Percentiles rank a stretch among this genome's conserved stretches.
These are phyloP conservation scores for Neopestalotiopsis clavispora DNA, from an alignment of 2,329 filamentous ascomycete genomes.

Conservation along the genomic window DNA sequence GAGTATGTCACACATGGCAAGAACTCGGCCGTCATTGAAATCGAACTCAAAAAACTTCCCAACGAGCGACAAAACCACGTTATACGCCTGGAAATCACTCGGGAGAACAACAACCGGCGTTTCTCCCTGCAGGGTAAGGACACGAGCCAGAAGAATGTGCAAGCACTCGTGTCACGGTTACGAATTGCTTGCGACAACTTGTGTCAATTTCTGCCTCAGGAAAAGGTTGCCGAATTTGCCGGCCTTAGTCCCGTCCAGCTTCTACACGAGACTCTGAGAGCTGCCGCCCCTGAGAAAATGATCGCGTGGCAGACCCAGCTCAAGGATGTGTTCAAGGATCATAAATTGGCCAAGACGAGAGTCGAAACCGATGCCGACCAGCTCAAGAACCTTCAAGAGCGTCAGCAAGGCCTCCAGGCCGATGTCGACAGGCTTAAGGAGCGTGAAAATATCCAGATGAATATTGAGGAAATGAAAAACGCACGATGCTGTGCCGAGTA, in stretches of 20 bases:
- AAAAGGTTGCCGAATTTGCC: slow-evolving; percentile 94
- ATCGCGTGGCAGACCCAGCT: slow-evolving; percentile 77
- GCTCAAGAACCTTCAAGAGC: slow-evolving; percentile 70
- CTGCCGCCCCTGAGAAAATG: slow-evolving; percentile 84
- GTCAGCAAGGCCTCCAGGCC: slow-evolving; percentile 75
- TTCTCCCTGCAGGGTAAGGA: slow-evolving; percentile 77
- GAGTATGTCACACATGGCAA: slow-evolving; percentile 95
- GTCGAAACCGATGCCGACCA: slow-evolving; percentile 64
- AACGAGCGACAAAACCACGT: slow-evolving; percentile 69
- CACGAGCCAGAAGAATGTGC: slow-evolving; percentile 66
- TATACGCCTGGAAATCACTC: slow-evolving; percentile 76
- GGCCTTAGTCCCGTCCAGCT: slow-evolving; percentile 81
- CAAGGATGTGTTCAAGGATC: slow-evolving; percentile 70
- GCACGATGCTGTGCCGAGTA: slow-evolving; percentile 71
- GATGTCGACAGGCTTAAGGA: slow-evolving; percentile 86
- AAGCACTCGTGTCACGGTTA: slow-evolving; percentile 70
- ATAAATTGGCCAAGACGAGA: slow-evolving; percentile 67
- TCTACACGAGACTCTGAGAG: slow-evolving; percentile 83
- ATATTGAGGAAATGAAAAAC: slow-evolving; percentile 68
- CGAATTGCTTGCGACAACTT: slow-evolving; percentile 97
- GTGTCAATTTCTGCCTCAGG: slow-evolving; percentile 95
- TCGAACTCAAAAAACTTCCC: slow-evolving; percentile 77
- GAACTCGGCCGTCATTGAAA: slow-evolving; percentile 80
- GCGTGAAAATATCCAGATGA: slow-evolving; percentile 69
- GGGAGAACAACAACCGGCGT: slow-evolving; percentile 80